phyloP scores from a whole-genome alignment of 305 asterid species.

The Nicotiana rustica region DNA sequence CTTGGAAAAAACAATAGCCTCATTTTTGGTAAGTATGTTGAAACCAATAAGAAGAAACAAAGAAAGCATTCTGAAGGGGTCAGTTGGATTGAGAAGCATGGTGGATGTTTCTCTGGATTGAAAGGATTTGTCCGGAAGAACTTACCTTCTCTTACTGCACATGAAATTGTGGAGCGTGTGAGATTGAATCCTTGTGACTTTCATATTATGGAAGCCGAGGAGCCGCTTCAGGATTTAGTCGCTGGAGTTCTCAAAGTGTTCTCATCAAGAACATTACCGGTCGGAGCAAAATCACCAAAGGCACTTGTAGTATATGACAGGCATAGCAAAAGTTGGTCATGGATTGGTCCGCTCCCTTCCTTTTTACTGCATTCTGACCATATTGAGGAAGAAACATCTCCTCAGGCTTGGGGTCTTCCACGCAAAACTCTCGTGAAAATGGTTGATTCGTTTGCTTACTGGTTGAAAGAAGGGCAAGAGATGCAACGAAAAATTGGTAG shows the following conservation, averaged over 20 bases:
- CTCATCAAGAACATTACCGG: conserved; percentile 32
- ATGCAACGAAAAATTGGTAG: background rate
- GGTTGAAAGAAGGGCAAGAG: conserved; percentile 29
- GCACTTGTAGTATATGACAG: conserved; percentile 27
- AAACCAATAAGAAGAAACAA: background rate
- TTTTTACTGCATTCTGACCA: background rate
- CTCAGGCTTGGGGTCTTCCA: conserved; percentile 38
- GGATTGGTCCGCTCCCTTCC: conserved; percentile 44
- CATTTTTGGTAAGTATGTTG: background rate
- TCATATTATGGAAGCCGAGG: conserved; percentile 20
- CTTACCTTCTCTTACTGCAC: conserved; percentile 31
- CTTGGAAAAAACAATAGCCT: background rate
- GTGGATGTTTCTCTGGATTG: background rate
- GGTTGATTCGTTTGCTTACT: conserved; percentile 26
- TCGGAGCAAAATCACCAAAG: background rate
- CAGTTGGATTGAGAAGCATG: background rate
- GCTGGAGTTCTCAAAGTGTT: conserved; percentile 41
- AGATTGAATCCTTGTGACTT: conserved; percentile 39
- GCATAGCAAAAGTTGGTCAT: conserved; percentile 39
- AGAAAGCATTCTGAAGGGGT: background rate
- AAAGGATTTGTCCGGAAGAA: background rate
- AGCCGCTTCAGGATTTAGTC: conserved; percentile 38
- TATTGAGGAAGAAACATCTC: background rate
- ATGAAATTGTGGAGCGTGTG: conserved; percentile 35
- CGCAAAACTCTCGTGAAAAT: background rate